phyloP scores from a whole-genome alignment of 108 stramenopile species.

The Seminavis robusta region DNA sequence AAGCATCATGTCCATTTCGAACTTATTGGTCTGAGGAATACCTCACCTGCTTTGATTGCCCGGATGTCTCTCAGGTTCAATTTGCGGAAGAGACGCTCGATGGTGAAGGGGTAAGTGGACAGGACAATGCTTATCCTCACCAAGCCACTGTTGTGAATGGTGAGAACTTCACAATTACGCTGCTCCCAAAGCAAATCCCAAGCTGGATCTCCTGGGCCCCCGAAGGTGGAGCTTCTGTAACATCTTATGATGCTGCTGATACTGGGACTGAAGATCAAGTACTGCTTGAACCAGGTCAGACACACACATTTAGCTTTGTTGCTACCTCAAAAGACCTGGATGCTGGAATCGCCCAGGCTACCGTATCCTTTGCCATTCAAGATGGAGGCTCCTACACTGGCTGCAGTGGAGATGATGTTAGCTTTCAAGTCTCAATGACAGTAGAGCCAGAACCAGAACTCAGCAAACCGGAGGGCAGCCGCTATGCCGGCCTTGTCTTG shows the following conservation, averaged over 20 bases:
- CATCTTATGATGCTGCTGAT: too few relatives aligned
- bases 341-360: slow-evolving; percentile 11
- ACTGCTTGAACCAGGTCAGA: too few relatives aligned
- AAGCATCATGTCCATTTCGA: slow-evolving; percentile 10
- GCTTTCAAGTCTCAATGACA: slow-evolving; percentile 14
- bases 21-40: too few relatives aligned
- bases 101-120: background rate
- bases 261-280: too few relatives aligned
- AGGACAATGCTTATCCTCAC: too few relatives aligned
- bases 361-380: slow-evolving; percentile 13
- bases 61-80: background rate
- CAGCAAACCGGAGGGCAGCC: slow-evolving; percentile 11
- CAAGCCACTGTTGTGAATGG: background rate
- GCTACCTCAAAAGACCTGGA: too few relatives aligned
- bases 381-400: slow-evolving; percentile 21
- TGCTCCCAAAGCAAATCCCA: slow-evolving; percentile 2
- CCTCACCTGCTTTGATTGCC: too few relatives aligned
- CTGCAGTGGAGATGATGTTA: slow-evolving; percentile 16
- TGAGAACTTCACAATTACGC: background rate
- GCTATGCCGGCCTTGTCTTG: slow-evolving; percentile 3
- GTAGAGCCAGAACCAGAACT: slow-evolving; percentile 3
- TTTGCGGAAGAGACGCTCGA: background rate
- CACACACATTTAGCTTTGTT: too few relatives aligned
- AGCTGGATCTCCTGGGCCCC: too few relatives aligned
- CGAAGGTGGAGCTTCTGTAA: too few relatives aligned